These are phyloP conservation scores for Penicillium sp. DNA, from an alignment of 2,329 filamentous ascomycete genomes.

Conservation along the genomic window DNA sequence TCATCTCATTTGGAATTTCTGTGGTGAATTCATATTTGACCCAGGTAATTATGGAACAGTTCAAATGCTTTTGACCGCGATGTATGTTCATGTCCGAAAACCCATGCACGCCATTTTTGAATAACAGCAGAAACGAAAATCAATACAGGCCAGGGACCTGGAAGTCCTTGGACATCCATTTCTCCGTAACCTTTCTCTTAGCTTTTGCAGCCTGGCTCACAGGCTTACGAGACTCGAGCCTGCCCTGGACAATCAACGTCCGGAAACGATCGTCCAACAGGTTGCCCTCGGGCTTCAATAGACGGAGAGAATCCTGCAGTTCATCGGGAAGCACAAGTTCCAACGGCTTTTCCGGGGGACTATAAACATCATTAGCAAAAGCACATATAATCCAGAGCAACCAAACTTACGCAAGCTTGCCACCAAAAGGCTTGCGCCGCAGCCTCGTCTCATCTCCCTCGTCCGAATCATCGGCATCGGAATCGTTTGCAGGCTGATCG, in stretches of 20 bases:
- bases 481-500: slow-evolving; percentile 39
- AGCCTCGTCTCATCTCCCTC: slow-evolving; percentile 61
- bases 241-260: slow-evolving; percentile 80
- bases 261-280: slow-evolving; percentile 86
- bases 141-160: slow-evolving; percentile 44
- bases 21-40: background rate
- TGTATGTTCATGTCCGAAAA: slow-evolving; percentile 22
- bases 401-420: slow-evolving; percentile 49
- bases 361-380: slow-evolving; percentile 23
- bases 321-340: slow-evolving; percentile 79
- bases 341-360: slow-evolving; percentile 66
- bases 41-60: slow-evolving; percentile 5
- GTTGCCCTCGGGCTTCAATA: slow-evolving; percentile 93
- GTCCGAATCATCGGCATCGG: slow-evolving; percentile 37
- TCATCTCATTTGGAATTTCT: background rate
- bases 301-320: slow-evolving; percentile 71
- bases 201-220: slow-evolving; percentile 77
- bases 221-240: slow-evolving; percentile 75
- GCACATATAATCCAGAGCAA: background rate
- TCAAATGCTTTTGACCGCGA: slow-evolving; percentile 11
- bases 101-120: slow-evolving; percentile 22
- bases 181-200: slow-evolving; percentile 79
- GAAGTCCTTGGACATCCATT: slow-evolving; percentile 98
- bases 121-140: slow-evolving; percentile 19
- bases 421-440: slow-evolving; percentile 67